Base-by-base conservation (phyloP, 2,329 filamentous ascomycete genomes). In the Plenodomus lindquistii region DNA sequence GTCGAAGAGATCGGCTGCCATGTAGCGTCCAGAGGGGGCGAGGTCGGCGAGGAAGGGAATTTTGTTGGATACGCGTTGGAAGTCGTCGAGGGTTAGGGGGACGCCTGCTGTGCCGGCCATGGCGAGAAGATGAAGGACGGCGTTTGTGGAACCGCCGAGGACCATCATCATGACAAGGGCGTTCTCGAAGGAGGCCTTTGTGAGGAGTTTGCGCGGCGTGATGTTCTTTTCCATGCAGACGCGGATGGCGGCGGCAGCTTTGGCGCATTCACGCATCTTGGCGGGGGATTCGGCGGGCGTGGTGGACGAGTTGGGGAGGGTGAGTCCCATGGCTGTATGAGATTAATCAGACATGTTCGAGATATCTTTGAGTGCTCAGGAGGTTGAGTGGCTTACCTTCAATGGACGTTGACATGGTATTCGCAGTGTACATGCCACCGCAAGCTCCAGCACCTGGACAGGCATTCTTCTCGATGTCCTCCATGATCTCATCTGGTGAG, bases 391-490 rank as follows among this genome's bases (percentile, higher is more conserved):
- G 4, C 48, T 10, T 51, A 60, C 67, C 66, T 60, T 96, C 91
- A 56, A 96, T 91, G 13, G 89, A 89, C 0, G 89, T 93, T 3
- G 90, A 89, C 89, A 96, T 93, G 19, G 91, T 96, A 75, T 96
- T 96, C 56, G 91, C 91, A 1, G 91, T 96, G 76, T 91, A 96
- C 91, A 96, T 96, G 16, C 92, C 91, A 39, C 90, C 90, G 56
- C 91, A 96, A 1, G 89, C 91, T 22, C 91, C 91, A 1, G 85
- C 83, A 8, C 85, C 84, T 1, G 88, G 88, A 69, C 91, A 96
- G 2, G 91, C 86, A 64, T 94, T 82, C 54, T 78, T 79, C 75
- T 92, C 88, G 40, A 96, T 84, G 68, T 97, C 93, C 21, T 87
- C 84, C 77, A 95, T 83, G 46, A 96, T 89, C 61, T 96, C 89